phyloP scores from a whole-genome alignment of 306 rosid genomes.

The Adenanthera pavonina region DNA sequence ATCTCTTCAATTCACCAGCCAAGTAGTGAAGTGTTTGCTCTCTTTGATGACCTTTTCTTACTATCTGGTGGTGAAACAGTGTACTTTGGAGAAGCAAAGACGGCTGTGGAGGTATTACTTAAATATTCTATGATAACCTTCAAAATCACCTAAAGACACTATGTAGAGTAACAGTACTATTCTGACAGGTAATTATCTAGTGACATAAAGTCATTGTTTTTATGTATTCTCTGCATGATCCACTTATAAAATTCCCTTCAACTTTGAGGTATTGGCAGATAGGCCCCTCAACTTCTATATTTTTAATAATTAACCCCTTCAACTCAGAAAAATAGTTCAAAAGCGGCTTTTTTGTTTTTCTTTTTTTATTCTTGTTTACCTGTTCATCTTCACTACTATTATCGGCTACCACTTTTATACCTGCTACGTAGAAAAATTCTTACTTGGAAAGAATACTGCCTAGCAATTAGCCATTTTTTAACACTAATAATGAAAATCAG shows the following conservation, averaged over 20 bases:
- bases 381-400: constrained; percentile 6
- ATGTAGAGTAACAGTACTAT: neutral
- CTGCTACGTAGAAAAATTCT: neutral
- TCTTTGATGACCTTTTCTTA: constrained; percentile 86
- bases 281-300: neutral
- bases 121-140: neutral
- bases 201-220: neutral
- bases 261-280: neutral
- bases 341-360: neutral
- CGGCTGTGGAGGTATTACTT: constrained; percentile 63
- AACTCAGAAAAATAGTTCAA: neutral
- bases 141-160: neutral
- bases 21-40: constrained; percentile 86
- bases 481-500: neutral
- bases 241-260: neutral
- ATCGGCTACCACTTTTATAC: neutral
- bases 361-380: neutral
- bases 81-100: constrained; percentile 84
- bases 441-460: neutral
- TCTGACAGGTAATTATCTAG: neutral
- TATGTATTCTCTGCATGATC: neutral
- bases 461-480: neutral
- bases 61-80: constrained; percentile 84
- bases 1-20: constrained; percentile 89
- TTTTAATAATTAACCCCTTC: neutral